Evolutionary conservation across 2,329 filamentous ascomycete genomes (phyloP).

Genomic region (Fusarium udum): DNA sequence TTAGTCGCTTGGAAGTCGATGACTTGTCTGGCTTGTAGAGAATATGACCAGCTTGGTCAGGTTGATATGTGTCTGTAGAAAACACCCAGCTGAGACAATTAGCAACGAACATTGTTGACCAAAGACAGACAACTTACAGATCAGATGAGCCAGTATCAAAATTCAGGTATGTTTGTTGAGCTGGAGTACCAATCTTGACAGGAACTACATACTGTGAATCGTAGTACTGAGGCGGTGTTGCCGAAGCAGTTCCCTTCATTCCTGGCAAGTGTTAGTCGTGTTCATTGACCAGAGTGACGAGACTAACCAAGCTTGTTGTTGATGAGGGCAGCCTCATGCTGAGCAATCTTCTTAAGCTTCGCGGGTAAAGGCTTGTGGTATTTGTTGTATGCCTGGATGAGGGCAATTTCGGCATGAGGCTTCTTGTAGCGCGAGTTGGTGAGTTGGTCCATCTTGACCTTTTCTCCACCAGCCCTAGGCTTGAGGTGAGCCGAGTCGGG

Average conservation of each 20-base stretch:
- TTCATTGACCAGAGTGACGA: neutral
- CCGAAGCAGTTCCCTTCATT: constrained; percentile 38
- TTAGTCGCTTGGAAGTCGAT: constrained; percentile 54
- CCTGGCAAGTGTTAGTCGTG: neutral
- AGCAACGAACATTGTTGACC: neutral
- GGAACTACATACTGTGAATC: constrained; percentile 70
- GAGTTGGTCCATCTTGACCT: constrained; percentile 47
- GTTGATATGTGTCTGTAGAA: constrained; percentile 63
- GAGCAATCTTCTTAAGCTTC: constrained; percentile 37
- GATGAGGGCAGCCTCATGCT: constrained; percentile 30
- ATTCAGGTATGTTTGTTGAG: constrained; percentile 70
- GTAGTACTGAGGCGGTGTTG: constrained; percentile 46
- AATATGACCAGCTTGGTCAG: constrained; percentile 60
- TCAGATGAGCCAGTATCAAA: constrained; percentile 72
- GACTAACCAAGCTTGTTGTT: constrained; percentile 39
- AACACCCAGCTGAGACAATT: constrained; percentile 70
- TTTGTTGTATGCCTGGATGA: constrained; percentile 50
- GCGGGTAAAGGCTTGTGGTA: constrained; percentile 48
- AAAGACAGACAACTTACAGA: constrained; percentile 46
- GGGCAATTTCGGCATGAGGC: constrained; percentile 45
- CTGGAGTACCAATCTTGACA: constrained; percentile 67
- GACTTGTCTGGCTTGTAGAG: constrained; percentile 64
- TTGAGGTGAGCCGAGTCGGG: constrained; percentile 8
- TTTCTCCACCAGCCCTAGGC: constrained; percentile 19
- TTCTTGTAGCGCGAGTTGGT: constrained; percentile 48